Percentiles rank a stretch among this genome's conserved stretches.
phyloP scores from a whole-genome alignment of 2,329 filamentous ascomycete species.

The Fusarium cyanostomum region DNA sequence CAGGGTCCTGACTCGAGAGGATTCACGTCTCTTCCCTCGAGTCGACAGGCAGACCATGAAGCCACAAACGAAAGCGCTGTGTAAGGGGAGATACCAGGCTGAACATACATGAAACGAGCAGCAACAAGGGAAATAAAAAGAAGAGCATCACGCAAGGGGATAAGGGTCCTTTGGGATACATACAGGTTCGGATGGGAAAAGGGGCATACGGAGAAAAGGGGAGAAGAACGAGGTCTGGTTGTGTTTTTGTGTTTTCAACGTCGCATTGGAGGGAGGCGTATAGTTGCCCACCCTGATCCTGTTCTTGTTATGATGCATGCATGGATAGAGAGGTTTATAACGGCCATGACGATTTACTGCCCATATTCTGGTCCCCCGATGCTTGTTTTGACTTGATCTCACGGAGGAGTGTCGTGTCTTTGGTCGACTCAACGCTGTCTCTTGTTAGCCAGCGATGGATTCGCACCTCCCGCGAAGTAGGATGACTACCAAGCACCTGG shows the following conservation, averaged over 20 bases:
- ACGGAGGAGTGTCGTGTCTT: background rate
- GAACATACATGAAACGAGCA: slow-evolving; percentile 27
- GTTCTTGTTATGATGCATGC: slow-evolving; percentile 32
- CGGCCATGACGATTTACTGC: slow-evolving; percentile 35
- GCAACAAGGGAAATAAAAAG: slow-evolving; percentile 23
- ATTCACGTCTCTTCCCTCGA: slow-evolving; percentile 37
- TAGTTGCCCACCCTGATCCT: slow-evolving; percentile 15
- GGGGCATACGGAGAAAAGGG: slow-evolving; percentile 30
- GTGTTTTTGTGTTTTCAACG: slow-evolving; percentile 15
- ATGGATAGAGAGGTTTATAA: slow-evolving; percentile 37
- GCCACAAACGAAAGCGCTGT: slow-evolving; percentile 5
- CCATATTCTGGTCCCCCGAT: background rate
- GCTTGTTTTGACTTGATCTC: background rate
- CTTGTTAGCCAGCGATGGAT: too few relatives aligned
- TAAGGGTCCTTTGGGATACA: slow-evolving; percentile 32
- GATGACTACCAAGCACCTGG: too few relatives aligned
- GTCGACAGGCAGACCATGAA: slow-evolving; percentile 1
- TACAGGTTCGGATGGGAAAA: slow-evolving; percentile 34
- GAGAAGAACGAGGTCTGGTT: slow-evolving; percentile 19
- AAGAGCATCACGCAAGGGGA: slow-evolving; percentile 17
- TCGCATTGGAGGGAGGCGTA: slow-evolving; percentile 28
- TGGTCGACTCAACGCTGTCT: background rate
- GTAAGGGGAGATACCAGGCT: slow-evolving; percentile 28
- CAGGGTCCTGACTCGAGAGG: slow-evolving; percentile 25
- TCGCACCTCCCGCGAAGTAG: too few relatives aligned